These are phyloP conservation scores for Cordyceps javanica DNA, from an alignment of 2,329 filamentous ascomycete genomes.

Conservation along the genomic window DNA sequence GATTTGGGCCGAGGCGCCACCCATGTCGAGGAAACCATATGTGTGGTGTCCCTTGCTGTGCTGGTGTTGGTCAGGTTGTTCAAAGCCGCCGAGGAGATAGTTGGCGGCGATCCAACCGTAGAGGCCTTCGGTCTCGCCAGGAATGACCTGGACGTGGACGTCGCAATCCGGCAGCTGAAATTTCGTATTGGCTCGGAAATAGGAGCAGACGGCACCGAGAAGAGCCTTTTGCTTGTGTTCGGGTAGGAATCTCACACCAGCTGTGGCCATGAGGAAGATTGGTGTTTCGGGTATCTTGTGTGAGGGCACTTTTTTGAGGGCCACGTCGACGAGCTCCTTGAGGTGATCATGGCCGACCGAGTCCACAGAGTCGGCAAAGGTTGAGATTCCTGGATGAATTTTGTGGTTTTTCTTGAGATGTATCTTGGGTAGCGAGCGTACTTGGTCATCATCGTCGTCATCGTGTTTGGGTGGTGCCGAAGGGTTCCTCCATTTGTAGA, in stretches of 20 bases:
- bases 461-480: slow-evolving; percentile 49
- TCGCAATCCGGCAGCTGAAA: slow-evolving; percentile 89
- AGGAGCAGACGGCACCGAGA: slow-evolving; percentile 73
- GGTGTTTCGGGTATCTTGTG: slow-evolving; percentile 78
- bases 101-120: slow-evolving; percentile 98
- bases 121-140: slow-evolving; percentile 88
- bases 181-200: slow-evolving; percentile 66
- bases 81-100: slow-evolving; percentile 87
- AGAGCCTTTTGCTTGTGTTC: slow-evolving; percentile 65
- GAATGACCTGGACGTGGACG: slow-evolving; percentile 86
- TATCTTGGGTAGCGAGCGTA: slow-evolving; percentile 69
- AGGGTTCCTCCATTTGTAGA: slow-evolving; percentile 89
- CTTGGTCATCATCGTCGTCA: slow-evolving; percentile 28
- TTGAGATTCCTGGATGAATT: slow-evolving; percentile 87
- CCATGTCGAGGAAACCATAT: slow-evolving; percentile 98
- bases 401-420: slow-evolving; percentile 88
- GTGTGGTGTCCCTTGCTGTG: slow-evolving; percentile 89
- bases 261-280: slow-evolving; percentile 91
- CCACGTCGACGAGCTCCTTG: slow-evolving; percentile 72
- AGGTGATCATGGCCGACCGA: slow-evolving; percentile 79
- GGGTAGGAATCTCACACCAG: slow-evolving; percentile 84
- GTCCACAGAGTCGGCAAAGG: slow-evolving; percentile 72
- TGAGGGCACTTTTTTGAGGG: slow-evolving; percentile 68
- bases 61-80: slow-evolving; percentile 64
- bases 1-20: slow-evolving; percentile 93